A percentile compares a stretch with the other conserved stretches of the same genome.
Evolutionary conservation across 345 rosid genomes (phyloP).

Genomic region (Clarkia xantiana): DNA sequence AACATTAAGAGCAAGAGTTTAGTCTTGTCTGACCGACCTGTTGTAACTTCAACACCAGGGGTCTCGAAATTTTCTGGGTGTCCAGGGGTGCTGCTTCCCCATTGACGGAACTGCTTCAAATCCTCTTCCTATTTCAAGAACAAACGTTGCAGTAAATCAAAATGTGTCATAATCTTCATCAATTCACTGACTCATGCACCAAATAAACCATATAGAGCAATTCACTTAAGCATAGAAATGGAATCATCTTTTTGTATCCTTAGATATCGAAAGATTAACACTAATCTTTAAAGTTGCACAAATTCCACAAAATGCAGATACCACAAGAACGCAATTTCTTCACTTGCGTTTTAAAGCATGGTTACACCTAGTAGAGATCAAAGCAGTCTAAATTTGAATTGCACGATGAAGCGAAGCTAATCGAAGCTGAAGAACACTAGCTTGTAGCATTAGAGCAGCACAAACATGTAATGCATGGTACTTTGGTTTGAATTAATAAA

Average conservation of each 20-base stretch:
- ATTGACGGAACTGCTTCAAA: conserved; percentile 73
- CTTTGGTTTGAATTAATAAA: not conserved
- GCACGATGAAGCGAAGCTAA: too few species aligned
- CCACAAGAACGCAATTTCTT: too few species aligned
- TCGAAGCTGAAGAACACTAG: too few species aligned
- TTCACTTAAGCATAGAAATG: too few species aligned
- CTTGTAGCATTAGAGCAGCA: not conserved
- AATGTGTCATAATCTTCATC: not conserved
- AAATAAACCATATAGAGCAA: too few species aligned
- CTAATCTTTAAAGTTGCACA: too few species aligned
- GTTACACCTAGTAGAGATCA: too few species aligned
- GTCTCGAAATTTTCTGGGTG: conserved; percentile 99
- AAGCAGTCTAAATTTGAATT: too few species aligned
- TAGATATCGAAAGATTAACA: too few species aligned
- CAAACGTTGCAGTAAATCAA: not conserved
- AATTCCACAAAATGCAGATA: too few species aligned
- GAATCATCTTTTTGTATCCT: too few species aligned
- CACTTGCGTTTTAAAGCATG: too few species aligned
- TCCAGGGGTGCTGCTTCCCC: conserved; percentile 93
- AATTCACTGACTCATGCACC: not conserved
- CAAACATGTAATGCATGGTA: not conserved
- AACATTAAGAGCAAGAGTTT: not conserved
- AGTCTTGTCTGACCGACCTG: conserved; percentile 37
- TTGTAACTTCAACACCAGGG: conserved; percentile 92
- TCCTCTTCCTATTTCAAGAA: conserved; percentile 57